A percentile compares a stretch with the other conserved stretches of the same genome.
Conservation (phyloP, 805 yeast species). For the Lachancea cidri region DNA sequence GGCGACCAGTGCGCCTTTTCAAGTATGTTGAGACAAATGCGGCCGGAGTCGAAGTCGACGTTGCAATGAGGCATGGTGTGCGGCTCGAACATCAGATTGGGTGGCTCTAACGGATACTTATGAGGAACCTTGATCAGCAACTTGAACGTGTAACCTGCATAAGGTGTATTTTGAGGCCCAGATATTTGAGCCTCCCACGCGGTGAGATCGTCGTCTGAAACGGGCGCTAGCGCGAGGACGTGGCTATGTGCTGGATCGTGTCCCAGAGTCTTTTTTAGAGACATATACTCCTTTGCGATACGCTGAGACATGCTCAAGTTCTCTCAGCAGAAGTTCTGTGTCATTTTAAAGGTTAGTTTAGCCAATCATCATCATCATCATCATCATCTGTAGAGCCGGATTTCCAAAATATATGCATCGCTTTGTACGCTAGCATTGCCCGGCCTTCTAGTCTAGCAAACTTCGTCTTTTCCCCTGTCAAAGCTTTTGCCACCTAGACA, state of each 20-base stretch:
- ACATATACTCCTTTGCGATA: conserved; percentile 8
- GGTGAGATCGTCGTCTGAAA: conserved; percentile 39
- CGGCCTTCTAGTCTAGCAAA: not conserved
- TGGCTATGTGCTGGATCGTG: conserved; percentile 4
- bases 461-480: not conserved
- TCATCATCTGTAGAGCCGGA: too few species aligned
- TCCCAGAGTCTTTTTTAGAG: conserved; percentile 3
- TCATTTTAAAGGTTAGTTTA: too few species aligned
- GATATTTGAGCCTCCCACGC: conserved; percentile 47
- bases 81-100: conserved; percentile 42
- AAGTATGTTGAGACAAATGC: conserved; percentile 64
- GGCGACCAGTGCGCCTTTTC: conserved; percentile 60
- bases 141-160: conserved; percentile 47
- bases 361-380: too few species aligned
- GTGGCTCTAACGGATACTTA: conserved; percentile 57
- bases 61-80: conserved; percentile 44
- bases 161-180: conserved; percentile 52
- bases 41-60: conserved; percentile 51
- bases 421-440: not conserved
- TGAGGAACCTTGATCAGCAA: conserved; percentile 41
- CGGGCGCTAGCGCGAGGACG: conserved; percentile 37
- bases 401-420: not conserved
- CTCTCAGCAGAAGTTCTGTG: too few species aligned
- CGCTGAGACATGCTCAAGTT: conserved; percentile 9
- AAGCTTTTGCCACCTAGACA: not conserved